Conservation (phyloP, 306 rosid genomes). For the Gastrolobium bilobum region DNA sequence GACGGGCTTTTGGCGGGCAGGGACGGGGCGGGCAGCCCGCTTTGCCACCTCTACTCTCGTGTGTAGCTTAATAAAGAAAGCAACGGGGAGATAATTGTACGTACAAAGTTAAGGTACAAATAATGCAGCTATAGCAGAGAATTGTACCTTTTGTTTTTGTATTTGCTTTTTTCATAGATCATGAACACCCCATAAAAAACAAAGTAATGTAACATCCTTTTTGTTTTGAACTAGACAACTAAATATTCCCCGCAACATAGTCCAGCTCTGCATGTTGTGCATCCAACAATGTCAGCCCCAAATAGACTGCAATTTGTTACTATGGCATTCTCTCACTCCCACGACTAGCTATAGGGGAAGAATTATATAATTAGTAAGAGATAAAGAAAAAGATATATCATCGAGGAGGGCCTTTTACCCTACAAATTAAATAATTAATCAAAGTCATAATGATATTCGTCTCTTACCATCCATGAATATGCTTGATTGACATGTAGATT, state of each 20-base stretch:
- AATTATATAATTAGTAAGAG: neutral
- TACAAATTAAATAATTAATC: too few species aligned
- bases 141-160: conserved; percentile 1
- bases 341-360: neutral
- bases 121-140: conserved; percentile 34
- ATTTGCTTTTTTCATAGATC: conserved; percentile 44
- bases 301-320: conserved; percentile 39
- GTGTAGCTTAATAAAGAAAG: conserved; percentile 44
- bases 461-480: neutral
- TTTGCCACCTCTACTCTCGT: too few species aligned
- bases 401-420: too few species aligned
- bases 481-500: neutral
- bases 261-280: conserved; percentile 43
- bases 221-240: conserved; percentile 53
- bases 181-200: conserved; percentile 41
- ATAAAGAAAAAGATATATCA: neutral
- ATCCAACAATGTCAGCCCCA: conserved; percentile 49
- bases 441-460: neutral
- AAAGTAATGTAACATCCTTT: conserved; percentile 51
- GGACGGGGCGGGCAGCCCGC: too few species aligned
- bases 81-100: conserved; percentile 35
- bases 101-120: conserved; percentile 40
- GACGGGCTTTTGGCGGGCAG: too few species aligned
- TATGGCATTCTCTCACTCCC: conserved; percentile 11
- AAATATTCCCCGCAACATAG: conserved; percentile 48